A percentile compares a stretch with the other conserved stretches of the same genome.
Evolutionary conservation across 768 basidiomycete genomes (phyloP).

Genomic region (Strobilomyces echinocephalus): DNA sequence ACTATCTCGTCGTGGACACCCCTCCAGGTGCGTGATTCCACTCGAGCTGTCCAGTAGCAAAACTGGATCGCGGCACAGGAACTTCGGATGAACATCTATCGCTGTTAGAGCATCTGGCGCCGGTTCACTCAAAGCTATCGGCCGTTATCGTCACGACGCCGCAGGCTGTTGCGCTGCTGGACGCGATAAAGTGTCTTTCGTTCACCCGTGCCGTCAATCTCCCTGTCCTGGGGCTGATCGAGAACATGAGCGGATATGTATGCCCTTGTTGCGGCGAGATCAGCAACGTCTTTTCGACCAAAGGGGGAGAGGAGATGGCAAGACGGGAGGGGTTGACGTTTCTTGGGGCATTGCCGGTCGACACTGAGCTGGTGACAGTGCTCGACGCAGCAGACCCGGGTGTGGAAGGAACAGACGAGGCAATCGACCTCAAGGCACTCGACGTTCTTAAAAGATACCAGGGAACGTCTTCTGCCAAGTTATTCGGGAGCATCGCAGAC

Average conservation of each 20-base stretch:
- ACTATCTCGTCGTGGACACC: conserved; percentile 91
- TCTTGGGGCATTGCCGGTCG: conserved; percentile 87
- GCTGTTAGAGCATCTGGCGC: conserved; percentile 87
- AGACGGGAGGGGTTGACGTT: conserved; percentile 66
- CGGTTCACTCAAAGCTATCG: conserved; percentile 70
- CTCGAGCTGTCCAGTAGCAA: not conserved
- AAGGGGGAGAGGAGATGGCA: conserved; percentile 89
- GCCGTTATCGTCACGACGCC: conserved; percentile 95
- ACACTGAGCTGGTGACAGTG: conserved; percentile 82
- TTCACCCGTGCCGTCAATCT: conserved; percentile 87
- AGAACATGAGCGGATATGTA: conserved; percentile 98
- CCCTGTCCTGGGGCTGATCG: conserved; percentile 86
- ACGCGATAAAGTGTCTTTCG: conserved; percentile 93
- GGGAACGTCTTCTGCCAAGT: conserved; percentile 60
- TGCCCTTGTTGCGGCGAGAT: conserved; percentile 97
- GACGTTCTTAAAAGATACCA: conserved; percentile 57
- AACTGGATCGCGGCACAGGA: conserved; percentile 44
- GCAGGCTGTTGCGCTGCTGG: conserved; percentile 92
- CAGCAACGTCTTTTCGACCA: conserved; percentile 90
- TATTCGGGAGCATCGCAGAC: conserved; percentile 60
- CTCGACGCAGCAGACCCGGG: conserved; percentile 60
- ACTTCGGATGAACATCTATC: conserved; percentile 99
- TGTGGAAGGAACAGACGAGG: conserved; percentile 17
- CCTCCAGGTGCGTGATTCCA: conserved; percentile 75
- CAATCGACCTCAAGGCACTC: conserved; percentile 35